Evolutionary conservation across 2,329 filamentous ascomycete genomes (phyloP), one percentile per base, ranked within the genome.

Genomic region (Fusarium armeniacum): DNA sequence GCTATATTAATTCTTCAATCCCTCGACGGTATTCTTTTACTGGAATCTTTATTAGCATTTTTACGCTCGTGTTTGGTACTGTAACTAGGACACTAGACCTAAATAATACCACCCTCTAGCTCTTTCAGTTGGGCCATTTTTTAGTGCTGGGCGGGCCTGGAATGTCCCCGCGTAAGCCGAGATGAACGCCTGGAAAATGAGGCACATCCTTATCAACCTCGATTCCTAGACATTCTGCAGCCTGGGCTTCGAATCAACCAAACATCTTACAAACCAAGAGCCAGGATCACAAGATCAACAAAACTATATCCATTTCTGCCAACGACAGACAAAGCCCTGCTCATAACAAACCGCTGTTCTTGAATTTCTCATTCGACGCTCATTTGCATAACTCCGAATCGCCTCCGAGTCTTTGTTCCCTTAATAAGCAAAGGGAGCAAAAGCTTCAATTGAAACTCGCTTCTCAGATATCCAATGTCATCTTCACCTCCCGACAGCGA

Each of bases 251-350:
- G 60, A 70, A 68, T 64, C 67, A 61, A 69, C 67, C 53, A 55
- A 68, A 60, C 67, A 70, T 70, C 67, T 64, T 62, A 59, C 67
- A 65, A 55, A 71, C 63, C 63, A 40, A 64, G 51, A 64, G 22
- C 67, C 68, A 61, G 63, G 63, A 65, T 54, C 33, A 43, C 51
- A 15, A 40, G 38, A 52, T 70, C 63, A 58, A 49, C 67, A 50
- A 61, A 61, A 60, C n/a, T 54, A 54, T 64, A 70, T 26, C 54
- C 58, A n/a, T 51, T 58, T 51, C 41, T 56, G 33, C 30, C 45
- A 52, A 33, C 53, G 24, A 41, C 47, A 20, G 56, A 30, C 43
- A 24, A 59, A 33, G 24, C 33, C 28, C 54, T 55, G 16, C 38
- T 30, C 41, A 53, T 41, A 43, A 51, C 26, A 53, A 64, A 44